Evolutionary conservation across 179 eudicot genomes (phyloP), one percentile per base, ranked within the genome.

Genomic region (Camellia oleifera): DNA sequence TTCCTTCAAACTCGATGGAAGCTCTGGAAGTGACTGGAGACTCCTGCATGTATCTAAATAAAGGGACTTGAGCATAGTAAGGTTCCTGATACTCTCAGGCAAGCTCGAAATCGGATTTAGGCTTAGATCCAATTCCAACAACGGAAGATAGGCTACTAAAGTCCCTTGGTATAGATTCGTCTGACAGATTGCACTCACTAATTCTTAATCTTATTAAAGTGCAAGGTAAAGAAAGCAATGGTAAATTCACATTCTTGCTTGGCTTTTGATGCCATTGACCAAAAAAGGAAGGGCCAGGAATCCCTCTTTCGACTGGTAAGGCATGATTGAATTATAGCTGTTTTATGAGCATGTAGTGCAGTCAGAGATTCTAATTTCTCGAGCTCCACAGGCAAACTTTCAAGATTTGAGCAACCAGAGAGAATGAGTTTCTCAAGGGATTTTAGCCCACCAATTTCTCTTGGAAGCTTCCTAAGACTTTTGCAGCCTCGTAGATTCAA

Each of bases 381-480:
- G 7, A 77, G 46, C 15, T 65, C 68, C 20, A 9, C 32, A 0
- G 80, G 75, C 52, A 78, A 78, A 17, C 7, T 40, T 10, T 53
- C 66, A 26, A 78, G 65, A 18, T 78, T 54, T 78, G 74, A 53
- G 53, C 80, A 78, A 45, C 50, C 80, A 44, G 63, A 54, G 46
- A 78, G 81, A 71, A 67, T 54, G 5, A 79, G 58, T 1, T 14
- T 46, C n/a, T 71, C 20, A 4, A 79, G 69, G 2, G 65, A 79
- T 70, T 48, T 79, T 44, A 79, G 50, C 9, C 40, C 14, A 32
- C 76, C 57, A 20, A 58, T 79, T 72, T 14, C 32, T n/a, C 14
- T 40, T 17, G 81, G 76, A 57, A 79, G 67, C 9, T 74, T 58
- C 42, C 3, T 45, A 20, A 78, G 66, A 45, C 32, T 58, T 18